Base-by-base conservation (phyloP, 2,329 filamentous ascomycete genomes). In the Capronia americana region DNA sequence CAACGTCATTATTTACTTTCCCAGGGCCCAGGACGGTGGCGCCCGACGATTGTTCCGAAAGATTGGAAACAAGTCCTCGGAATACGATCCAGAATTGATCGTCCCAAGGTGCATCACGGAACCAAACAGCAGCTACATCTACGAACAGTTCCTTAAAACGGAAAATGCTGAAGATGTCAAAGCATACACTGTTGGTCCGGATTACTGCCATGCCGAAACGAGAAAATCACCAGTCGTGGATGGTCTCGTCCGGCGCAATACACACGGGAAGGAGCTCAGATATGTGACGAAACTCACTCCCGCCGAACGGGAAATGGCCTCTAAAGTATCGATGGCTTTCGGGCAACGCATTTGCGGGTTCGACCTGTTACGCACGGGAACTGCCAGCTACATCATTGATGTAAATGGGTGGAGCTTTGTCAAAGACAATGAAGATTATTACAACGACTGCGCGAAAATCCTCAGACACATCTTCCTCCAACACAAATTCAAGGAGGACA, bases 321-420 rank as follows among this genome's bases (percentile, higher is more conserved):
- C 91, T 69, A 94, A 91, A 73, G 98, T 99, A 66, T 92, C 93
- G 1, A 90, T 88, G 53, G 91, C 92, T 0, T 99, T 99, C 78
- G 95, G 94, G 0, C 95, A 99, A 78, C 86, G 92, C 62, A 93
- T 99, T 2, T 99, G 95, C 76, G 95, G 95, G 0, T 99, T 99
- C 74, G 95, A 99, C 77, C 84, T 99, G 67, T 83, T 99, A 64
- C 89, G 96, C 30, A 92, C 93, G 12, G 89, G 88, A 57, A 92
- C 93, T 17, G 92, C 92, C 77, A 98, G 94, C 77, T 99, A 92
- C 79, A 95, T 99, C 57, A 99, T 99, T 72, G 95, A 99, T 74
- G 95, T 99, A 73, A 99, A 99, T 77, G 95, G 95, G 12, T 99
- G 96, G 96, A 98, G 94, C 76, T 99, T 99, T 74, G 95, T 99